Base-by-base conservation (phyloP, 192 early-diverging fungal genomes). In the Pilaira anomala region DNA sequence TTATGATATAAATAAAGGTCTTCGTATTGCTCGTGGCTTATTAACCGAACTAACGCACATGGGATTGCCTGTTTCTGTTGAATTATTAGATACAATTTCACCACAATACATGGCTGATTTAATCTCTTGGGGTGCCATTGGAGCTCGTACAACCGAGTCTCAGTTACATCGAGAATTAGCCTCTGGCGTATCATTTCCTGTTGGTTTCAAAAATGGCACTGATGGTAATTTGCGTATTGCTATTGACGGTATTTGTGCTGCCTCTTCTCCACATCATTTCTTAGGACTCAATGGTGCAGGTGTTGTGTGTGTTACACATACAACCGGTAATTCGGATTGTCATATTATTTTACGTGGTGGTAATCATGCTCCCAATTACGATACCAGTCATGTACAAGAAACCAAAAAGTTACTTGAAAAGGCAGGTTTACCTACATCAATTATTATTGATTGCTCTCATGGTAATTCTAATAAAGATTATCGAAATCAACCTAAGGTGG, bases 141-240 rank as follows among this genome's bases (percentile, higher is more conserved):
- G 96, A 24, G 96, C 96, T 14, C 81, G 96, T 22, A 98, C 96
- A 1, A 98, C 96, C 14, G 94, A 96, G 74, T 93, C 90, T 57
- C 96, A 98, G 66, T 74, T 96, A 36, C 94, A 98, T 73, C 84
- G 96, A 44, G 96, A 98, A 78, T 83, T 98, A 44, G 91, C 96
- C 1, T 91, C 89, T 4, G 96, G 96, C 1, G 85, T 93, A 13
- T 94, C 92, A 39, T 92, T 95, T 83, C 93, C 96, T 11, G 88
- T 98, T 11, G 96, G 96, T 2, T 98, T 98, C 88, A 98, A 98
- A 80, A 97, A 96, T 69, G 92, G 94, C 46, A 98, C 96, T 12
- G 95, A 98, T 67, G 96, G 96, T 21, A 97, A 88, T 60, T 80
- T 85, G 41, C 71, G 66, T 6, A 84, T 91, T 45, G 89, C 90